Evolutionary conservation across 2,329 filamentous ascomycete species (phyloP).

Genomic region (Colletotrichum plurivorum): DNA sequence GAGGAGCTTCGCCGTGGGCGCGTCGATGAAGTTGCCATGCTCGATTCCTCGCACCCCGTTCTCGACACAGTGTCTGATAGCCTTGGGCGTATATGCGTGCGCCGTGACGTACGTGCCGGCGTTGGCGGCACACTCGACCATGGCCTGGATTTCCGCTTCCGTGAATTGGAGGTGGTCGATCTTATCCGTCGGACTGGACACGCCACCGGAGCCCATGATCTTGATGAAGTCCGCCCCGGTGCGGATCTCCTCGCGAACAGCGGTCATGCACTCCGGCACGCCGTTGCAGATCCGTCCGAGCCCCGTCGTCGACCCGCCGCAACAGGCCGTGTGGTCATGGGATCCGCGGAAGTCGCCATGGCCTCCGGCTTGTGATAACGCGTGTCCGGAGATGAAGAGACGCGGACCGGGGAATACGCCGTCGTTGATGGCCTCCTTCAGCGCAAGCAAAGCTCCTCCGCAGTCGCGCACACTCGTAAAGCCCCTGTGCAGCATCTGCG

Average conservation of each 20-base stretch:
- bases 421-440: constrained; percentile 70
- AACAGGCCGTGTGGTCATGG: constrained; percentile 58
- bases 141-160: constrained; percentile 67
- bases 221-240: constrained; percentile 73
- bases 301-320: constrained; percentile 60
- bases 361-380: constrained; percentile 70
- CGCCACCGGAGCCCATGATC: constrained; percentile 72
- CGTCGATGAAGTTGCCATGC: constrained; percentile 61
- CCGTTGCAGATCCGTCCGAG: constrained; percentile 66
- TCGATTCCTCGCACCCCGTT: constrained; percentile 69
- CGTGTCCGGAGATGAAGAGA: constrained; percentile 68
- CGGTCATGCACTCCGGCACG: constrained; percentile 67
- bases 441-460: constrained; percentile 67
- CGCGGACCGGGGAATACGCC: constrained; percentile 68
- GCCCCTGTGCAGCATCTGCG: constrained; percentile 68
- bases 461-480: constrained; percentile 73
- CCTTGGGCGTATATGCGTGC: constrained; percentile 69
- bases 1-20: constrained; percentile 64
- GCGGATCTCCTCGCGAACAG: constrained; percentile 67
- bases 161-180: constrained; percentile 71
- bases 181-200: constrained; percentile 68
- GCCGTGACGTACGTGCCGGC: constrained; percentile 68
- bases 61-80: constrained; percentile 68
- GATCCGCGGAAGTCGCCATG: constrained; percentile 66
- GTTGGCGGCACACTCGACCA: constrained; percentile 64